Base-by-base conservation (phyloP, 2,329 filamentous ascomycete genomes). In the Trichoderma koningiopsis region DNA sequence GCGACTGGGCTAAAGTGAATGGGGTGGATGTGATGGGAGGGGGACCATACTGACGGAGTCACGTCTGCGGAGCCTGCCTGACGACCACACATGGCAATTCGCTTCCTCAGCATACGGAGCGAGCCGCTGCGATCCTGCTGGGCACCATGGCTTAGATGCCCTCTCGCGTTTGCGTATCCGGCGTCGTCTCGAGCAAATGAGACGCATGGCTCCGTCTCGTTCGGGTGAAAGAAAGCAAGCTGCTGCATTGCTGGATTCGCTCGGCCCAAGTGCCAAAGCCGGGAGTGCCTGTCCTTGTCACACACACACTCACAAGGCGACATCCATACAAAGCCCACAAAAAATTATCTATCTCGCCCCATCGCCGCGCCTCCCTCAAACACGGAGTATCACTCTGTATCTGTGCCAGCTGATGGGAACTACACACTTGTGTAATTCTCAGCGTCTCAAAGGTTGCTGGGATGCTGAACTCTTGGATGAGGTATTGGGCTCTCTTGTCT, bases 41-140 rank as follows among this genome's bases (percentile, higher is more conserved):
- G 53, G 67, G 53, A 27, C 29, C 59, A 52, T 62, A 68, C 49
- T 63, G 59, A 62, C 40, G 58, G 53, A 29, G 40, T 64, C 58
- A 63, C 59, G 37, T 19, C 37, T 64, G 35, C 67, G 67, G 67
- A 69, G 67, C 67, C 53, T 57, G 60, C 67, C 53, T 49, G 60
- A 69, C 49, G 40, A 69, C 64, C 67, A 69, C 59, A 49, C 53
- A 59, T 40, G 52, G 55, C 58, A 57, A 29, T 57, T 52, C 53
- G 40, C 40, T 37, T 43, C 40, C 29, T 29, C 40, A 67, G 62
- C 27, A 58, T 22, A 43, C 4, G 14, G 4, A 35, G 40, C 29
- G 62, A 29, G 24, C 33, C 16, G 19, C 37, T 13, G 63, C n/a
- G 27, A 27, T 49, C 13, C 16, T 52, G n/a, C 53, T 31, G 24